Percentiles rank a stretch among this genome's conserved stretches.
These are phyloP conservation scores for Talaromyces sp. DNA, from an alignment of 2,329 filamentous ascomycete genomes.

Conservation along the genomic window DNA sequence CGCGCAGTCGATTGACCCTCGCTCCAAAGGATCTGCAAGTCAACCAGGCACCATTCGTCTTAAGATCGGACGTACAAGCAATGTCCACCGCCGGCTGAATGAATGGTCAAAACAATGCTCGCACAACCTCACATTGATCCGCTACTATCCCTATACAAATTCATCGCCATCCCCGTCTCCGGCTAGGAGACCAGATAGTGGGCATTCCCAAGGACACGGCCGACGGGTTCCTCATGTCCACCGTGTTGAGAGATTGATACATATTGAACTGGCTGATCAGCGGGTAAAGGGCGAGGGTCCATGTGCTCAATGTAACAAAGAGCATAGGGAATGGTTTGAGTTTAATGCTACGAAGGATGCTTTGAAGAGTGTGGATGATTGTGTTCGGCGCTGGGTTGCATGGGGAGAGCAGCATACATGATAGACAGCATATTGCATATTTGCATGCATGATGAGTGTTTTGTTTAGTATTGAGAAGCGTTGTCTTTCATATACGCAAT, in stretches of 20 bases:
- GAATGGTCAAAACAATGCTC: slow-evolving; percentile 94
- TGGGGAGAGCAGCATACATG: slow-evolving; percentile 64
- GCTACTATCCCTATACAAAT: slow-evolving; percentile 78
- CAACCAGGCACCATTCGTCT: slow-evolving; percentile 61
- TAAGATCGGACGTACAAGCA: slow-evolving; percentile 68
- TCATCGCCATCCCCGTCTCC: slow-evolving; percentile 27
- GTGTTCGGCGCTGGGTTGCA: slow-evolving; percentile 78
- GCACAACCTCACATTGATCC: slow-evolving; percentile 79
- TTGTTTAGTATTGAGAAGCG: neutral
- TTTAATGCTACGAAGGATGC: slow-evolving; percentile 71
- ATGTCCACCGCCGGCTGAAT: slow-evolving; percentile 86
- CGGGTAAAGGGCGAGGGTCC: slow-evolving; percentile 57
- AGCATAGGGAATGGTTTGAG: slow-evolving; percentile 95
- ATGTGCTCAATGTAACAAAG: slow-evolving; percentile 76
- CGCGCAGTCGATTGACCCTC: slow-evolving; percentile 37
- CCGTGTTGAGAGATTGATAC: slow-evolving; percentile 84
- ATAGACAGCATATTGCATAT: neutral
- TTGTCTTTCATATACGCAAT: neutral
- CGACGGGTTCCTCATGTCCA: slow-evolving; percentile 81
- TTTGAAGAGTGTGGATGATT: slow-evolving; percentile 66
- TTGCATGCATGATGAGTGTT: neutral
- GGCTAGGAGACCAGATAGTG: slow-evolving; percentile 14
- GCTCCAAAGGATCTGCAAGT: slow-evolving; percentile 31
- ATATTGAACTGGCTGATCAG: slow-evolving; percentile 73
- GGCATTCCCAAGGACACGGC: slow-evolving; percentile 30